phyloP scores from a whole-genome alignment of 257 asterid genomes.

The Fraxinus quadrangulata region DNA sequence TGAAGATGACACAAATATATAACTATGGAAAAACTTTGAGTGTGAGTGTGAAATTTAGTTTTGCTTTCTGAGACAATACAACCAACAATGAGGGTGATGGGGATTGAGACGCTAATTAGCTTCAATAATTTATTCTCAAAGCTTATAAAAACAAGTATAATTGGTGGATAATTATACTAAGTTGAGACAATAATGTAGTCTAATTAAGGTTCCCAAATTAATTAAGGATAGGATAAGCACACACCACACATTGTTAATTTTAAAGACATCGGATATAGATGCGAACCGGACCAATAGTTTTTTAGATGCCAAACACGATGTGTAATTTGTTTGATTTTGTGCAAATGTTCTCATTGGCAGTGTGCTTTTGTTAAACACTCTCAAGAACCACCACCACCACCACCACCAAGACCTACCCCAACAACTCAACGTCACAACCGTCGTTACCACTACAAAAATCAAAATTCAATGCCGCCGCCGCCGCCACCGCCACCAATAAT shows the following conservation, averaged over 20 bases:
- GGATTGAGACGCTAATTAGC: slow-evolving; percentile 28
- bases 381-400: no score
- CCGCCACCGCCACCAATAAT: no score
- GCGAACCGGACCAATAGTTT: no score
- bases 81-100: slow-evolving; percentile 36
- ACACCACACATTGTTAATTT: slow-evolving; percentile 8
- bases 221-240: background rate
- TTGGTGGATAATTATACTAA: slow-evolving; percentile 6
- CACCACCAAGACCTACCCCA: no score
- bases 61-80: slow-evolving; percentile 42
- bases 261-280: no score
- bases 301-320: no score
- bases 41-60: slow-evolving; percentile 32
- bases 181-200: background rate
- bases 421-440: no score
- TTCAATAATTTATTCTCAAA: slow-evolving; percentile 2
- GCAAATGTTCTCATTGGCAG: no score
- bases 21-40: slow-evolving; percentile 24
- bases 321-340: no score
- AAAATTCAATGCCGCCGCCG: no score
- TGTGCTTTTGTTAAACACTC: no score
- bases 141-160: background rate
- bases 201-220: background rate
- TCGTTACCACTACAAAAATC: no score
- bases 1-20: slow-evolving; percentile 32